These are phyloP conservation scores for Scytalidium lignicola DNA, from an alignment of 2,329 filamentous ascomycete species.

Conservation along the genomic window DNA sequence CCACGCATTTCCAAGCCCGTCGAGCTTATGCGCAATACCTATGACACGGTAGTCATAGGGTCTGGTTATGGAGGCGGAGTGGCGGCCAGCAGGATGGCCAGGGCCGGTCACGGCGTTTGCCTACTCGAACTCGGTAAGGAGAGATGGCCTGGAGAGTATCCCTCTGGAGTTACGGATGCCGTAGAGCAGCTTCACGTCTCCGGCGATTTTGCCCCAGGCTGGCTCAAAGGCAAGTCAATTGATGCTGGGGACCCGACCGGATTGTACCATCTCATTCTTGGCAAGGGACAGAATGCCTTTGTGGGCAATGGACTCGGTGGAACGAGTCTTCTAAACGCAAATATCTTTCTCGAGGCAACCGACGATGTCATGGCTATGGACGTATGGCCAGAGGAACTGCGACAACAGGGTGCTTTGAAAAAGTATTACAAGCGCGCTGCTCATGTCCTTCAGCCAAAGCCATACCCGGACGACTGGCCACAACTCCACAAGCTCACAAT, in stretches of 20 bases:
- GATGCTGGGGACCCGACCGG: conserved; percentile 51
- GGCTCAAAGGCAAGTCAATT: conserved; percentile 36
- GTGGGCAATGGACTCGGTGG: conserved; percentile 50
- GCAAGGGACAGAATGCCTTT: conserved; percentile 56
- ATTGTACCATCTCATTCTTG: conserved; percentile 58
- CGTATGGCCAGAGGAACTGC: conserved; percentile 55
- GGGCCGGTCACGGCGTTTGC: conserved; percentile 55
- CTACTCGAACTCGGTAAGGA: conserved; percentile 61
- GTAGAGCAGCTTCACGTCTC: conserved; percentile 50
- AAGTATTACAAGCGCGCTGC: conserved; percentile 53
- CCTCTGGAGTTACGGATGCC: conserved; percentile 40
- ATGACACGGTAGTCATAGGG: conserved; percentile 64
- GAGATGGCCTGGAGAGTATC: conserved; percentile 63
- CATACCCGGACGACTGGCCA: conserved; percentile 55
- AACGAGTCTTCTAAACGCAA: conserved; percentile 62
- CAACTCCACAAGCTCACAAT: conserved; percentile 52
- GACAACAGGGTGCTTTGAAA: conserved; percentile 37
- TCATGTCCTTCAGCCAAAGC: conserved; percentile 51
- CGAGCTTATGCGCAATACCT: conserved; percentile 50
- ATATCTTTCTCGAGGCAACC: conserved; percentile 59
- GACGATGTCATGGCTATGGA: conserved; percentile 45
- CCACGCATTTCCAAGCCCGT: conserved; percentile 53
- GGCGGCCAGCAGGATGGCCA: conserved; percentile 59
- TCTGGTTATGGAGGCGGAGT: conserved; percentile 65
- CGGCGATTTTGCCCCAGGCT: conserved; percentile 44